Base-by-base conservation (phyloP, 2,329 filamentous ascomycete genomes). In the Sarocladiaceae sp. region DNA sequence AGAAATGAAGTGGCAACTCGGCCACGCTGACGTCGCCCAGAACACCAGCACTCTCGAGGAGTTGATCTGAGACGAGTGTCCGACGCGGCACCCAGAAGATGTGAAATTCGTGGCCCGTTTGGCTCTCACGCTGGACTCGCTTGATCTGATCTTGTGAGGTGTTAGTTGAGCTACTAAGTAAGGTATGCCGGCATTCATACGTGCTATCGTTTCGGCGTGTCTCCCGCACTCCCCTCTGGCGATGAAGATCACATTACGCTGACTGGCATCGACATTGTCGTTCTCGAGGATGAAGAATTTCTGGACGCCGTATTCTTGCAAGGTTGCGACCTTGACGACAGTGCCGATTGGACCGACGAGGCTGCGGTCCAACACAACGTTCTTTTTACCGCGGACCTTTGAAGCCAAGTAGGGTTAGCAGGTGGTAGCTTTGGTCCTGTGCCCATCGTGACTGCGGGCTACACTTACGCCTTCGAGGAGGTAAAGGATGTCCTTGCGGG, bases 341-440 rank as follows among this genome's bases (percentile, higher is more conserved):
- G 91, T 76, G 48, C 90, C 88, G 54, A 98, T 78, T 23, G 90
- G 88, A 19, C 91, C 93, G 53, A 91, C 89, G 55, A 98, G 76
- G 56, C 83, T 83, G 65, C 85, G 87, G 63, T 97, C 91, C 59
- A 98, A 84, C 43, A 98, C 86, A 49, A 98, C 74, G 59, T 96
- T 97, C 76, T 98, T 98, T 79, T 97, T 98, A 55, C 94, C 94
- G 61, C 91, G 87, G 53, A 97, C 88, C 93, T 98, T 59, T 47
- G 34, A 50, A 44, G 49, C 40, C 48, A 47, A 47, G 56, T 45
- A 48, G 49, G 47, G 41, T 47, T 27, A 47, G 33, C 41, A 24
- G 18, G 3, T 15, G 9, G 5, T 23, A 41, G 33, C 27, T 49
- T 44, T 44, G 29, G 47, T 51, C 46, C 18, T 11, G 50, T 44